phyloP scores from a whole-genome alignment of 768 basidiomycete species.

The Boletus pseudopeckii region DNA sequence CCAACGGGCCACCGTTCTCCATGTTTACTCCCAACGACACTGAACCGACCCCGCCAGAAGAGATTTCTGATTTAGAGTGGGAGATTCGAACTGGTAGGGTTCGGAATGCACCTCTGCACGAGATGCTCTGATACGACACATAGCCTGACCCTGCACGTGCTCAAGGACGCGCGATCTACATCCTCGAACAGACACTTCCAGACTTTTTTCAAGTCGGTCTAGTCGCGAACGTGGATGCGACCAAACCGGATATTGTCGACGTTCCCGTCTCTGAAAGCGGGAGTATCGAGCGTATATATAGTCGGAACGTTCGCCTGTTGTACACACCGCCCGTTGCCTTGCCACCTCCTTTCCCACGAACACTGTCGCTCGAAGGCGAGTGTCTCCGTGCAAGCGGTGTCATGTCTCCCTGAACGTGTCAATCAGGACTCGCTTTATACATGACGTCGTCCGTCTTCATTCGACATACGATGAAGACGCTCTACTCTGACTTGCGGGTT shows the following conservation, averaged over 20 bases:
- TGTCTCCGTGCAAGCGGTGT: neutral
- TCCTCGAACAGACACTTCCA: constrained; percentile 67
- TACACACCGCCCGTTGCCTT: constrained; percentile 69
- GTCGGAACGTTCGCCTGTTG: constrained; percentile 54
- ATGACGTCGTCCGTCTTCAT: constrained; percentile 66
- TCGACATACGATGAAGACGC: constrained; percentile 69
- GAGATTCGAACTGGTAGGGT: constrained; percentile 66
- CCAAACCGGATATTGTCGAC: constrained; percentile 31
- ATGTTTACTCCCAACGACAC: constrained; percentile 17
- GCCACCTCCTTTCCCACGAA: constrained; percentile 67
- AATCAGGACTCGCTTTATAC: constrained; percentile 66
- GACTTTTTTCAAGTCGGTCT: constrained; percentile 70
- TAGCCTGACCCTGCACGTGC: too few relatives aligned
- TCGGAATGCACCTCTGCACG: constrained; percentile 3
- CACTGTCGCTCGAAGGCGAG: constrained; percentile 68
- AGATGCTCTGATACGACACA: too few relatives aligned
- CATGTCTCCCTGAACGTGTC: constrained; percentile 1
- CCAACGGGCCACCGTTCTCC: constrained; percentile 11
- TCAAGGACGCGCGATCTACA: constrained; percentile 66
- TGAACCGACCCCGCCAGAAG: constrained; percentile 8
- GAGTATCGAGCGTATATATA: constrained; percentile 52
- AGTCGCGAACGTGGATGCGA: constrained; percentile 50
- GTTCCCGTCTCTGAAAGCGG: constrained; percentile 27
- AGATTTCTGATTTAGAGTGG: constrained; percentile 71
- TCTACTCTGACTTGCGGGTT: constrained; percentile 65